These are phyloP conservation scores for Haberlea rhodopensis DNA, from an alignment of 257 asterid species.

Conservation along the genomic window DNA sequence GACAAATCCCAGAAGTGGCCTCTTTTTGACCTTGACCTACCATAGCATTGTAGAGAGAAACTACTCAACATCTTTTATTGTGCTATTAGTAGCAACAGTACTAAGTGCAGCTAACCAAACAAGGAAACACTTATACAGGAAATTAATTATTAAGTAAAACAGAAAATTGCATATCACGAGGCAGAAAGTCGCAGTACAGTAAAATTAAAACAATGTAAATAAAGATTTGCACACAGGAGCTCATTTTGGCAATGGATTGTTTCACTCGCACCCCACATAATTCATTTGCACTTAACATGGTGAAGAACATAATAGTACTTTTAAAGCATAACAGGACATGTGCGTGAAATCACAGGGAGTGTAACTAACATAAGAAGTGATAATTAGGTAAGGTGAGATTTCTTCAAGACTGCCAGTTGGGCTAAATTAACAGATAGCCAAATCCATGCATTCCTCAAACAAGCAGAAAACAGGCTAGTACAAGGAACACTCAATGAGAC, in stretches of 20 bases:
- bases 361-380: neutral
- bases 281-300: no score
- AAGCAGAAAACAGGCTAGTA: neutral
- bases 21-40: constrained; percentile 62
- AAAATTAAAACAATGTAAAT: neutral
- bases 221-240: neutral
- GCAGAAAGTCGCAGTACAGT: neutral
- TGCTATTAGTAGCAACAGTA: constrained; percentile 1
- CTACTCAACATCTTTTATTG: neutral
- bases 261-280: neutral
- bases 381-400: neutral
- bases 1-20: constrained; percentile 64
- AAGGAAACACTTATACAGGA: constrained; percentile 3
- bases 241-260: constrained; percentile 8
- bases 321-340: no score
- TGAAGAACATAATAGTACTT: no score
- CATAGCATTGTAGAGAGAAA: constrained; percentile 25
- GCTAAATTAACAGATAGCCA: neutral
- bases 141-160: neutral
- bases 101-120: neutral
- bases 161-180: constrained; percentile 17
- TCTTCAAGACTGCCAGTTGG: neutral
- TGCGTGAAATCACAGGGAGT: no score
- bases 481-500: neutral
- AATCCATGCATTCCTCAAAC: neutral